Percentiles rank a stretch among this genome's conserved stretches.
These are phyloP conservation scores for Yamadazyma spencermartinsiae DNA, from an alignment of 1,139 yeast species.

Conservation along the genomic window DNA sequence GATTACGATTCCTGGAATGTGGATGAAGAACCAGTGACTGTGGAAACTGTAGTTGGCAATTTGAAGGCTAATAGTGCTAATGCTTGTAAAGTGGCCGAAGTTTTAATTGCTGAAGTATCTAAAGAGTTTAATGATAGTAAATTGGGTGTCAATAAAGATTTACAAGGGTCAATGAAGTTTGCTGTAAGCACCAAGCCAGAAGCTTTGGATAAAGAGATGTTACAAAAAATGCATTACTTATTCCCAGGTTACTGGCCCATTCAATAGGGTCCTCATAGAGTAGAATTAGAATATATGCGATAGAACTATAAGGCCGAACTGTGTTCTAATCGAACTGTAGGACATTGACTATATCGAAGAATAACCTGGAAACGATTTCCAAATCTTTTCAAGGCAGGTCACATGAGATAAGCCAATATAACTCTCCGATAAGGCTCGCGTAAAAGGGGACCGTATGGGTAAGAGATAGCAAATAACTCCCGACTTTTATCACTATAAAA, in stretches of 20 bases:
- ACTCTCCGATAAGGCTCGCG: no score
- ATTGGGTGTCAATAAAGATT: constrained; percentile 60
- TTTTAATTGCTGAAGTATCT: constrained; percentile 66
- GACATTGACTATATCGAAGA: no score
- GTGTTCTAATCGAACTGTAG: no score
- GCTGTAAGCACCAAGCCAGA: constrained; percentile 79
- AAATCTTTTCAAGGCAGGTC: no score
- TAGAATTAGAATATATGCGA: background rate
- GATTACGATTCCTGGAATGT: constrained; percentile 99
- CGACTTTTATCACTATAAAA: background rate
- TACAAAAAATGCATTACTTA: constrained; percentile 78
- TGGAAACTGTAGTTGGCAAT: constrained; percentile 91
- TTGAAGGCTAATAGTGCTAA: constrained; percentile 83
- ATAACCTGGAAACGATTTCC: no score
- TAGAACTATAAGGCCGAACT: no score
- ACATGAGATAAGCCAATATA: no score
- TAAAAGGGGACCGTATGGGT: constrained; percentile 1
- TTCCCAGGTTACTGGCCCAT: constrained; percentile 91
- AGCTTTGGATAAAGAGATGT: constrained; percentile 71
- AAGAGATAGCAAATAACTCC: background rate
- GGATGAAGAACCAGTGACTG: constrained; percentile 93
- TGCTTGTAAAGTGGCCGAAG: constrained; percentile 76
- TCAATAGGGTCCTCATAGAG: constrained; percentile 11
- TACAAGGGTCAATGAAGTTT: constrained; percentile 75
- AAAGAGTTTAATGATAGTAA: constrained; percentile 55